These are phyloP conservation scores for Saccharomycopsis sp. DNA, from an alignment of 805 yeast genomes.

Conservation along the genomic window DNA sequence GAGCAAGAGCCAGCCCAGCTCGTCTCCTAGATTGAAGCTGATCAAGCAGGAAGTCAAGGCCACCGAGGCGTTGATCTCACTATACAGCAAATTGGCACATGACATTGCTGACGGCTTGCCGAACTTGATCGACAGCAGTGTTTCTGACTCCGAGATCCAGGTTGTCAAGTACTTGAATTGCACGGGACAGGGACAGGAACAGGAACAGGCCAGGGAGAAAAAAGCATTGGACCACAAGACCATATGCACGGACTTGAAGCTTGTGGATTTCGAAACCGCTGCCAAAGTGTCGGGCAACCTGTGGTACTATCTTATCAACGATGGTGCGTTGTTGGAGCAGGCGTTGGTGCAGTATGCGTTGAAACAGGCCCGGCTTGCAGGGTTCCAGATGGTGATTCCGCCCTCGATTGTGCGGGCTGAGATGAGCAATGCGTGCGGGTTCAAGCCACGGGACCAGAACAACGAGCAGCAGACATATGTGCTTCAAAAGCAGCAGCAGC, in stretches of 20 bases:
- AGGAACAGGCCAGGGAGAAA: slow-evolving; percentile 12
- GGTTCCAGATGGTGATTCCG: slow-evolving; percentile 66
- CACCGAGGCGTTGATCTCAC: slow-evolving; percentile 9
- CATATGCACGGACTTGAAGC: slow-evolving; percentile 57
- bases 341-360: slow-evolving; percentile 80
- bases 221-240: slow-evolving; percentile 53
- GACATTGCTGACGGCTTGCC: slow-evolving; percentile 47
- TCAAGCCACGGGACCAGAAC: slow-evolving; percentile 83
- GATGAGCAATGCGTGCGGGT: slow-evolving; percentile 83
- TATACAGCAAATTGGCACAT: not conserved
- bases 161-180: slow-evolving; percentile 44
- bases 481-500: slow-evolving; percentile 29
- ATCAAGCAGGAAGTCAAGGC: slow-evolving; percentile 26
- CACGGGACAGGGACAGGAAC: slow-evolving; percentile 27
- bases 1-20: too few species aligned
- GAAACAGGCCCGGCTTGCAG: slow-evolving; percentile 51
- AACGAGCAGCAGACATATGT: slow-evolving; percentile 80
- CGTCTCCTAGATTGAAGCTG: slow-evolving; percentile 20
- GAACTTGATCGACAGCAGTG: slow-evolving; percentile 45
- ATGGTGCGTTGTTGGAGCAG: slow-evolving; percentile 82
- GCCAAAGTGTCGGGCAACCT: slow-evolving; percentile 70
- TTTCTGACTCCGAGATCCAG: slow-evolving; percentile 31
- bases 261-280: slow-evolving; percentile 66
- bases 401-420: slow-evolving; percentile 80
- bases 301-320: slow-evolving; percentile 78